Conservation (phyloP, 192 early-diverging fungal genomes). For the Geosiphon pyriformis region DNA sequence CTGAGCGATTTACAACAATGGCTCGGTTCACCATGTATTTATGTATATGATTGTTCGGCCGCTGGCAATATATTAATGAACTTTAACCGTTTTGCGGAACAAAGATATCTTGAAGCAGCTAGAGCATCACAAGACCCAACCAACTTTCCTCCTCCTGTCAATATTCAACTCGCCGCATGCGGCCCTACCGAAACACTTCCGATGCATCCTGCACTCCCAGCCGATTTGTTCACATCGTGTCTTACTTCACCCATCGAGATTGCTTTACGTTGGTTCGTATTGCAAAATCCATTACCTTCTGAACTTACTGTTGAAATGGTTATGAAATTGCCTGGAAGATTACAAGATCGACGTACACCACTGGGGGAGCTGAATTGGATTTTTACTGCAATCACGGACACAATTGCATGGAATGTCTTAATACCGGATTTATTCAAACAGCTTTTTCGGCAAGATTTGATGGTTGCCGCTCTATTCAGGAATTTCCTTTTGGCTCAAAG, state of each 20-base stretch:
- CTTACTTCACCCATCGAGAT: slow-evolving; percentile 94
- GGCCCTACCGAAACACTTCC: slow-evolving; percentile 80
- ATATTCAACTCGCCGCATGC: slow-evolving; percentile 91
- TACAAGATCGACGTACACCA: slow-evolving; percentile 88
- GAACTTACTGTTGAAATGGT: slow-evolving; percentile 86
- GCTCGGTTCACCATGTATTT: slow-evolving; percentile 93
- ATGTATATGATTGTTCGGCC: slow-evolving; percentile 93
- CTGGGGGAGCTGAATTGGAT: slow-evolving; percentile 99
- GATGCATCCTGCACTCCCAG: slow-evolving; percentile 89
- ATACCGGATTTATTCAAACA: slow-evolving; percentile 84
- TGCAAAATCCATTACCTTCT: slow-evolving; percentile 70
- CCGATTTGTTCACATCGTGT: slow-evolving; percentile 95
- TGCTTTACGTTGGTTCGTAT: slow-evolving; percentile 86
- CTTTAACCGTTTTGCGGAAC: slow-evolving; percentile 84
- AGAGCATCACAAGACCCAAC: slow-evolving; percentile 40
- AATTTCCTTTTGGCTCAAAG: slow-evolving; percentile 95
- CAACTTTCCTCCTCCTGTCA: slow-evolving; percentile 39
- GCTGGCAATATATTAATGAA: slow-evolving; percentile 88
- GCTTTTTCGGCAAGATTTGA: slow-evolving; percentile 89
- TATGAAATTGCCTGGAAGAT: slow-evolving; percentile 73
- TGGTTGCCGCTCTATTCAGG: slow-evolving; percentile 89
- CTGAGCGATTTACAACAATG: slow-evolving; percentile 88
- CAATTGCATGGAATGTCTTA: slow-evolving; percentile 95
- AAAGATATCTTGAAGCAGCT: slow-evolving; percentile 70
- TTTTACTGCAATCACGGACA: slow-evolving; percentile 96